These are phyloP conservation scores for Capsella bursapastoris DNA, from an alignment of 345 rosid genomes.

Conservation along the genomic window DNA sequence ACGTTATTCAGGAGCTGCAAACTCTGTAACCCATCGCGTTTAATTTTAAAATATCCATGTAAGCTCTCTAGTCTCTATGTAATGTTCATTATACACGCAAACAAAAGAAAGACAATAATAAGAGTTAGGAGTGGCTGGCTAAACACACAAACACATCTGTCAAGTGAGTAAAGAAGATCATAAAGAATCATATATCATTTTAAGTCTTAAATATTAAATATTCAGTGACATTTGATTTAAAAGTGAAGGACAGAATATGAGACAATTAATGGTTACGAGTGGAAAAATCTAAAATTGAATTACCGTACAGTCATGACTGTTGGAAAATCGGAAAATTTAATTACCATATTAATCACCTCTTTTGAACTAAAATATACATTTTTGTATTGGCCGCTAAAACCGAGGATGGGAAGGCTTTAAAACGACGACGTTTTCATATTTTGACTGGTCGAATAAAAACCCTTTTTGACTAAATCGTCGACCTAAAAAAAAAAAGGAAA, in stretches of 20 bases:
- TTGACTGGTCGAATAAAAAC: constrained; percentile 30
- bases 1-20: neutral
- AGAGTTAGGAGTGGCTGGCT: constrained; percentile 35
- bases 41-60: constrained; percentile 26
- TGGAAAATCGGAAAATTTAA: neutral
- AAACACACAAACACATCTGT: constrained; percentile 38
- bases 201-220: neutral
- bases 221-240: neutral
- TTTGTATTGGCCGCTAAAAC: constrained; percentile 41
- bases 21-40: constrained; percentile 19
- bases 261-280: constrained; percentile 8
- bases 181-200: constrained; percentile 11
- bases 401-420: neutral
- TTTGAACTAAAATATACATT: constrained; percentile 23
- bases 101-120: neutral
- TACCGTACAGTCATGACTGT: neutral
- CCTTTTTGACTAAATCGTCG: constrained; percentile 26
- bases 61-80: neutral
- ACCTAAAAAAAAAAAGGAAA: constrained; percentile 30
- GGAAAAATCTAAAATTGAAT: neutral
- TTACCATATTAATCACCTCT: constrained; percentile 37
- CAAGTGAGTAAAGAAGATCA: constrained; percentile 26
- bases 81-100: neutral
- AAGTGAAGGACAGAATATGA: neutral
- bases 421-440: constrained; percentile 16